phyloP scores from a whole-genome alignment of 805 yeast genomes.

The Phaffomyces opuntiae region DNA sequence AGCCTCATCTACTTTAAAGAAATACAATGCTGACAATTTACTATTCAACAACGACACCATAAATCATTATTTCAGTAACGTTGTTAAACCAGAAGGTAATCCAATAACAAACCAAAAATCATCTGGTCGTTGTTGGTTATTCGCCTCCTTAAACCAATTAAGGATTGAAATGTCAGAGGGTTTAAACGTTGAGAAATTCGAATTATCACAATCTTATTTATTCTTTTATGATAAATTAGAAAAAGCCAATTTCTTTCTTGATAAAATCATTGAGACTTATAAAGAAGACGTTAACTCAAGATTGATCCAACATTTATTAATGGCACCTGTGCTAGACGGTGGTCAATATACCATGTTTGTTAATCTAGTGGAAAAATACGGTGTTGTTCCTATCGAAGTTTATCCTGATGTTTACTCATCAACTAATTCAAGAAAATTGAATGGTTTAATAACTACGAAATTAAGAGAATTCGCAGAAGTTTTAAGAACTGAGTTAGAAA shows the following conservation, averaged over 20 bases:
- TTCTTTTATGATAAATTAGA: slow-evolving; percentile 85
- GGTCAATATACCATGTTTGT: slow-evolving; percentile 86
- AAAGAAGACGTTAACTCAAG: slow-evolving; percentile 63
- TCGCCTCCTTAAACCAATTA: slow-evolving; percentile 73
- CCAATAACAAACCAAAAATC: slow-evolving; percentile 70
- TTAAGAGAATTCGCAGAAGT: slow-evolving; percentile 73
- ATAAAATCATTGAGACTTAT: slow-evolving; percentile 65
- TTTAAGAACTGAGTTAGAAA: slow-evolving; percentile 35
- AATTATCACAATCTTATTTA: slow-evolving; percentile 70
- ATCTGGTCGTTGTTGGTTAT: slow-evolving; percentile 86
- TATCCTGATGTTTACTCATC: slow-evolving; percentile 64
- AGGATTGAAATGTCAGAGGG: slow-evolving; percentile 55
- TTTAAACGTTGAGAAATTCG: slow-evolving; percentile 60
- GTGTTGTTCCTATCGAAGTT: slow-evolving; percentile 65
- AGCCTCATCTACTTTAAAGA: slow-evolving; percentile 30
- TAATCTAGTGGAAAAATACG: slow-evolving; percentile 72
- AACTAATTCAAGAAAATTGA: slow-evolving; percentile 44
- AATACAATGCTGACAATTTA: slow-evolving; percentile 27
- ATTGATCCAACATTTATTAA: slow-evolving; percentile 55
- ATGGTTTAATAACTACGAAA: slow-evolving; percentile 57
- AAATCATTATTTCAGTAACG: slow-evolving; percentile 20
- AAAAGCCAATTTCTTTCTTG: slow-evolving; percentile 73
- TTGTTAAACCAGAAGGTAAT: slow-evolving; percentile 38
- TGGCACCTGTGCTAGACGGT: slow-evolving; percentile 71
- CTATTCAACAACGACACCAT: slow-evolving; percentile 17